Base-by-base conservation (phyloP, 2,329 filamentous ascomycete species). In the Cryphonectria carpinicola region DNA sequence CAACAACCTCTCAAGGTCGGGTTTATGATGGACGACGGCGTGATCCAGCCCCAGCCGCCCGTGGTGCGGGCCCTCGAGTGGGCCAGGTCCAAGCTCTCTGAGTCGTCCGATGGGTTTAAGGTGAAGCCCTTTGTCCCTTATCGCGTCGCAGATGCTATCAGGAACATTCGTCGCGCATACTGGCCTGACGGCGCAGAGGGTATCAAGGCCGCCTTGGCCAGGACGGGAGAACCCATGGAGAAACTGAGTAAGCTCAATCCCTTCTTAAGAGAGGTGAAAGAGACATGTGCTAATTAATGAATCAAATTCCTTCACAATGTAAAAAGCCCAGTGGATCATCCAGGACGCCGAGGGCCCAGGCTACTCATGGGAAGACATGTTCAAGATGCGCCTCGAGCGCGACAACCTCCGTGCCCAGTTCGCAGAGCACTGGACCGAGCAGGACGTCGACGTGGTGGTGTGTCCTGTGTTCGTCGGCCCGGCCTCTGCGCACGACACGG, bases 151-250 rank as follows among this genome's bases (percentile, higher is more conserved):
- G 73, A 81, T 25, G 78, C 78, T 0, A 78, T 75, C 72, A 46
- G 56, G 0, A 77, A 74, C 74, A 81, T 84, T 73, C 73, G 78
- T 64, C 73, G 72, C 4, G 80, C 84, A 17, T 86, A 86, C 77
- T 86, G 82, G 76, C 84, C 85, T 0, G 84, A 85, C 37, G 82
- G 81, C 19, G 83, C 79, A 3, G 73, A 71, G 56, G 68, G 72
- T 43, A 73, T 80, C 65, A 78, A 77, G 66, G 76, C 75, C 2
- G 74, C 78, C 25, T 77, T 86, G 41, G 72, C 73, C 0, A 73
- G 77, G 13, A 77, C 81, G 0, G 82, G 81, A 11, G 85, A 87
- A 73, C 84, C 85, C 0, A 73, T 81, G n/a, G 80, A 81, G 14
- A 77, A 81, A 0, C 77, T 87, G 1, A 86, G 61, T 64, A 43